Conservation (phyloP, 768 basidiomycete species). For the Tephrocybe sp. region DNA sequence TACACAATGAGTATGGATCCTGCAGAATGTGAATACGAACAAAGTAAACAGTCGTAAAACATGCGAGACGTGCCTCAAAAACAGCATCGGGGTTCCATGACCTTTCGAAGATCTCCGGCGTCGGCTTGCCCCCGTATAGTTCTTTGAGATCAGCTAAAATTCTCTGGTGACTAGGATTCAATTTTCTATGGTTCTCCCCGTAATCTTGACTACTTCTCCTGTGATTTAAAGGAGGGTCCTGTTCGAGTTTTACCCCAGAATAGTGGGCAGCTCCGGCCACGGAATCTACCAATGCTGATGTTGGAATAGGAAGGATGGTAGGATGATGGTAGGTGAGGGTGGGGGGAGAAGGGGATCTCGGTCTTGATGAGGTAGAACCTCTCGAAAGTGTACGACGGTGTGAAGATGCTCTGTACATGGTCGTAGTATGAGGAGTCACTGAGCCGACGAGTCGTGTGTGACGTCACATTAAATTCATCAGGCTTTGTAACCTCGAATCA, state of each 20-base stretch:
- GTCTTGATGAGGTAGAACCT: slow-evolving; percentile 11
- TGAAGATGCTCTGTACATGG: slow-evolving; percentile 15
- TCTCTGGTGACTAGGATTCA: slow-evolving; percentile 40
- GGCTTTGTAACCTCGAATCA: slow-evolving; percentile 2
- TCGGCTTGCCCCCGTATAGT: slow-evolving; percentile 54
- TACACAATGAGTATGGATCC: slow-evolving; percentile 50
- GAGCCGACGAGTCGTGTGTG: not conserved
- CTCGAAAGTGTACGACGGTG: slow-evolving; percentile 21
- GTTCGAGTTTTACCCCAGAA: slow-evolving; percentile 45
- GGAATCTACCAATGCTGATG: slow-evolving; percentile 50
- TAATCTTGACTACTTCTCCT: slow-evolving; percentile 34
- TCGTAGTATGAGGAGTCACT: not conserved
- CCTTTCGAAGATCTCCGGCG: slow-evolving; percentile 47
- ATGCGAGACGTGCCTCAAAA: slow-evolving; percentile 42
- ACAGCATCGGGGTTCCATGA: slow-evolving; percentile 52
- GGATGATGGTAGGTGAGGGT: slow-evolving; percentile 47
- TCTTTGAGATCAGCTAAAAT: slow-evolving; percentile 57
- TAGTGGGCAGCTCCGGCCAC: slow-evolving; percentile 65
- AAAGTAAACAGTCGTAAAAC: not conserved
- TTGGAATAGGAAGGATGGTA: slow-evolving; percentile 42
- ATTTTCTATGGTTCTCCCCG: slow-evolving; percentile 30
- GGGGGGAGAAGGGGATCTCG: slow-evolving; percentile 36
- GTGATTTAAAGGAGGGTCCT: slow-evolving; percentile 29
- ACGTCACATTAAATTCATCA: slow-evolving; percentile 12
- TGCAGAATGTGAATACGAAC: slow-evolving; percentile 16